A percentile compares a stretch with the other conserved stretches of the same genome.
These are phyloP conservation scores for Neopestalotiopsis clavispora DNA, from an alignment of 2,329 filamentous ascomycete genomes.

Conservation along the genomic window DNA sequence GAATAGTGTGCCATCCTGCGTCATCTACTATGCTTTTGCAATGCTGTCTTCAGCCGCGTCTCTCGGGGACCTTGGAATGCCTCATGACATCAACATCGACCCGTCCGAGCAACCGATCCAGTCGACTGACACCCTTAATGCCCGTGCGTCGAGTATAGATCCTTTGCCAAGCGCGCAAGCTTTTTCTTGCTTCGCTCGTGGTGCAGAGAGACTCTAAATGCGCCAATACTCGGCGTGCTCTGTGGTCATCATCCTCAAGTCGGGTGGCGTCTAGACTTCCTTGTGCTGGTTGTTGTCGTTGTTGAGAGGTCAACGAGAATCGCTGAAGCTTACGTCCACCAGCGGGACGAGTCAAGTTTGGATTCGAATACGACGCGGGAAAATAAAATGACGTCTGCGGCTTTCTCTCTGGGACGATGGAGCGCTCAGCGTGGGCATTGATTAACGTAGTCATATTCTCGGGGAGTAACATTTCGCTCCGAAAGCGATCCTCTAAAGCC, in stretches of 20 bases:
- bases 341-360: background rate
- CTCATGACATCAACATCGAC: background rate
- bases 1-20: background rate
- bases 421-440: constrained; percentile 26
- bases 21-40: background rate
- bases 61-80: background rate
- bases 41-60: background rate
- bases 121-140: constrained; percentile 37
- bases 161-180: constrained; percentile 55
- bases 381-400: background rate
- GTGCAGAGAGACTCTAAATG: constrained; percentile 52
- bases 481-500: constrained; percentile 59
- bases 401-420: constrained; percentile 2
- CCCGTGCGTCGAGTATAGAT: constrained; percentile 47
- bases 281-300: background rate
- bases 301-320: background rate
- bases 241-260: constrained; percentile 45
- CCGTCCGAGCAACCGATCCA: constrained; percentile 35
- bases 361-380: constrained; percentile 8
- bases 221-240: constrained; percentile 48
- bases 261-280: constrained; percentile 8
- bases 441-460: constrained; percentile 31
- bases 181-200: constrained; percentile 52
- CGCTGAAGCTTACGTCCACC: background rate
- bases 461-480: constrained; percentile 43